Percentiles rank a stretch among this genome's conserved stretches.
Conservation (phyloP, 2,329 filamentous ascomycete species). For the Stemphylium vesicarium region DNA sequence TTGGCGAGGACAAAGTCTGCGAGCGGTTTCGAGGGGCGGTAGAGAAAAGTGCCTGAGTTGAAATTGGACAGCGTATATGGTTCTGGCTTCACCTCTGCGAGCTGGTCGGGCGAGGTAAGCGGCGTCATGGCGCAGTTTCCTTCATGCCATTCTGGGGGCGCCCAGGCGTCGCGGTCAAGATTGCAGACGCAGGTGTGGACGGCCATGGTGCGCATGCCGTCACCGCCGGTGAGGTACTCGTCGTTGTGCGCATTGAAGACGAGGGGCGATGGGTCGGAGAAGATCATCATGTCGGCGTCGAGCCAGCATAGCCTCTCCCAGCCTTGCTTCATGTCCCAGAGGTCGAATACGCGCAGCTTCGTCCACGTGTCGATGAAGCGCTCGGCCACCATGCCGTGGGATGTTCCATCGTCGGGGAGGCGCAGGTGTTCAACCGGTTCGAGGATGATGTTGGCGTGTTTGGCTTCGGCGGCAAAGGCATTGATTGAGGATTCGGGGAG, state of each 20-base stretch:
- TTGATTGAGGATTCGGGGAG: conserved; percentile 50
- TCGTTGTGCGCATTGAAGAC: conserved; percentile 54
- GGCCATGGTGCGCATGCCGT: conserved; percentile 52
- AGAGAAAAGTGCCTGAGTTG: conserved; percentile 61
- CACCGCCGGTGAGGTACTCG: conserved; percentile 22
- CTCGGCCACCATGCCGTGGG: conserved; percentile 54
- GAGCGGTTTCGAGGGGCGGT: conserved; percentile 51
- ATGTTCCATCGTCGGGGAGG: conserved; percentile 39
- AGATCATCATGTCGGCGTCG: conserved; percentile 61
- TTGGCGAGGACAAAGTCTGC: conserved; percentile 50
- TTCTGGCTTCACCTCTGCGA: conserved; percentile 42
- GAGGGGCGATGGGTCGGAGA: conserved; percentile 46
- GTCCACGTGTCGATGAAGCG: conserved; percentile 63
- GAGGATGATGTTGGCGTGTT: conserved; percentile 50
- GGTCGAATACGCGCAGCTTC: conserved; percentile 61
- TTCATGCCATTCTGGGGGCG: conserved; percentile 55
- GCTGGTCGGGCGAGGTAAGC: conserved; percentile 40
- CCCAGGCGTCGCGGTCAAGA: conserved; percentile 58
- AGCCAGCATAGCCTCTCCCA: conserved; percentile 56
- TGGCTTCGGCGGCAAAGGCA: conserved; percentile 52
- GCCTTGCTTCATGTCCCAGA: conserved; percentile 33
- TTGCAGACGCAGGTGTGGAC: conserved; percentile 62
- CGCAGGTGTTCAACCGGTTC: conserved; percentile 51
- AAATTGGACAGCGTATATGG: conserved; percentile 54
- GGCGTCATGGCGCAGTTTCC: conserved; percentile 59